Base-by-base conservation (phyloP, 345 rosid genomes). In the Jatropha curcas region DNA sequence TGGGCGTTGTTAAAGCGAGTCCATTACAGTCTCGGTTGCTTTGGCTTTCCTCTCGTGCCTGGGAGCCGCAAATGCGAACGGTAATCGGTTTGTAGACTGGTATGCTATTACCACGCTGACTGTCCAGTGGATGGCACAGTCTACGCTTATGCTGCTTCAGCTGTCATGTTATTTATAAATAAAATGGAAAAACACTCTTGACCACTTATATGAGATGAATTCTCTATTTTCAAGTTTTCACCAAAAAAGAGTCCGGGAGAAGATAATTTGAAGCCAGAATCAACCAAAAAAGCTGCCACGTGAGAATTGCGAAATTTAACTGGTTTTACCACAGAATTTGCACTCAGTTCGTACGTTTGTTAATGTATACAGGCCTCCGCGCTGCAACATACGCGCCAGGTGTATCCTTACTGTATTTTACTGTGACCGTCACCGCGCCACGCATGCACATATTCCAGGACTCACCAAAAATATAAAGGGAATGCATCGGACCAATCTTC, bases 301-400 rank as follows among this genome's bases (percentile, higher is more conserved):
- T 69, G 19, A 84, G 73, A 17, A 71, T 84, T n/a, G n/a, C n/a
- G 76, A 31, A 68, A 0, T 39, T 50, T n/a, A n/a, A n/a, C 6
- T 31, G 35, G 64, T n/a, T 74, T 84, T 3, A 64, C 13, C 0
- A 0, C 4, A 22, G 46, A 1, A 1, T 77, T 1, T 0, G 0
- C 4, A 1, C 76, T 72, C 85, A 81, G n/a, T n/a, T 79, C 0
- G 76, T 46, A 3, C 87, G 78, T 25, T 66, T 61, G 0, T 78
- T 79, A 1, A 0, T 22, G 71, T 84, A 84, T 2, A 84, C 80
- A 5, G 0, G n/a, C n/a, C 1, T 1, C 22, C 43, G n/a, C 0
- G 88, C 85, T 19, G 88, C 84, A 34, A 63, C 45, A 60, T 77
- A 82, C 5, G 75, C 64, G n/a, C n/a, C n/a, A 10, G 88, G 84